Evolutionary conservation across 73 alveolate genomes (phyloP).

Genomic region (Stentor coeruleus): DNA sequence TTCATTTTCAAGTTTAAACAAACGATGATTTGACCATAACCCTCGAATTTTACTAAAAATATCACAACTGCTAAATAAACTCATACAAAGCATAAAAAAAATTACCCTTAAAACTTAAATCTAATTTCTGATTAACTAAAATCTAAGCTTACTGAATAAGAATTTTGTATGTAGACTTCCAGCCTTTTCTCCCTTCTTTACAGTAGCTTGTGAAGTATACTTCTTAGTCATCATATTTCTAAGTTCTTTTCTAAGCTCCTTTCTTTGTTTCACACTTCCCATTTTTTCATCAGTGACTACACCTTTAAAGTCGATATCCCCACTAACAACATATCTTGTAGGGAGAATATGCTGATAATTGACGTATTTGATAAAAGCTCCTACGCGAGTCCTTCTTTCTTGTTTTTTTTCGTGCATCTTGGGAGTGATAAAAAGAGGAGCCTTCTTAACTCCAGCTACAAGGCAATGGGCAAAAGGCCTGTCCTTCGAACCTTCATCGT

Average conservation of each 20-base stretch:
- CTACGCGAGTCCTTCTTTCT: constrained; percentile 73
- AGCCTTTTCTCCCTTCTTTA: not conserved
- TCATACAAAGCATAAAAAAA: too few species aligned
- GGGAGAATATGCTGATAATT: constrained; percentile 86
- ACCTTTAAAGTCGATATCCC: constrained; percentile 12
- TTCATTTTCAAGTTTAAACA: too few species aligned
- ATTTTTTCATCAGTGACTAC: constrained; percentile 17
- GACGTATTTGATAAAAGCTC: constrained; percentile 77
- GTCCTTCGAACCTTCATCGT: constrained; percentile 77
- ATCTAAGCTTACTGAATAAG: constrained; percentile 24
- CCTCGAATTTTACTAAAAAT: too few species aligned
- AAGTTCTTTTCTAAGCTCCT: constrained; percentile 9
- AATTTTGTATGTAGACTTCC: constrained; percentile 7
- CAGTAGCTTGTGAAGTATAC: constrained; percentile 3
- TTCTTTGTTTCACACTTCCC: not conserved
- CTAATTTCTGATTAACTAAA: not conserved
- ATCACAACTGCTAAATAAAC: too few species aligned
- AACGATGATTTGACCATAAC: too few species aligned
- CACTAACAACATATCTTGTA: constrained; percentile 55
- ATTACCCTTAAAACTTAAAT: too few species aligned
- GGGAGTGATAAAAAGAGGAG: constrained; percentile 72
- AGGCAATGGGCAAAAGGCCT: constrained; percentile 78
- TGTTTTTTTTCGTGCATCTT: constrained; percentile 81
- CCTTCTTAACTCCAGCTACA: constrained; percentile 78
- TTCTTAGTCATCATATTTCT: not conserved